Percentiles rank a stretch among this genome's conserved stretches.
Conservation (phyloP, 1,284 basidiomycete species). For the Apiotrichum akiyoshidainum region DNA sequence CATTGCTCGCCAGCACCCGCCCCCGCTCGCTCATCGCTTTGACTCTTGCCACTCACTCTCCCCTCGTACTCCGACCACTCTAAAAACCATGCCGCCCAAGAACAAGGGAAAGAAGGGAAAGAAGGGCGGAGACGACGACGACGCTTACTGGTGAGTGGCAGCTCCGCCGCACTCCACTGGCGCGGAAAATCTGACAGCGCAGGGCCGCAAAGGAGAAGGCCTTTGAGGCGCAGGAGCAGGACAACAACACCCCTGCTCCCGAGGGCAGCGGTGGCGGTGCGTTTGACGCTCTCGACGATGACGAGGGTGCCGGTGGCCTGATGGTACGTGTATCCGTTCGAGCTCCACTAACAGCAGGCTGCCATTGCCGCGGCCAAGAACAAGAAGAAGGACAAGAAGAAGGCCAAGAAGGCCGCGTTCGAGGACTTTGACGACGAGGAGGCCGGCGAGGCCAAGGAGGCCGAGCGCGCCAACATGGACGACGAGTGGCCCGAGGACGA, state of each 20-base stretch:
- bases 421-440: constrained; percentile 13
- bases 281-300: constrained; percentile 53
- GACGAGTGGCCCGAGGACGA: constrained; percentile 43
- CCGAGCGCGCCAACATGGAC: constrained; percentile 33
- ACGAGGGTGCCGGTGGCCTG: constrained; percentile 71
- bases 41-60: background rate
- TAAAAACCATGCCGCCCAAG: constrained; percentile 72
- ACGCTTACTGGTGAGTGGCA: constrained; percentile 71
- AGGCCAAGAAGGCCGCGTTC: constrained; percentile 47
- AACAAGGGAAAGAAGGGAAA: constrained; percentile 83
- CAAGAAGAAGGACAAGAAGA: constrained; percentile 45
- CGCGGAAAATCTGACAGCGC: constrained; percentile 7
- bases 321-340: constrained; percentile 61
- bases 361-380: constrained; percentile 27
- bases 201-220: constrained; percentile 48
- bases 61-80: constrained; percentile 9
- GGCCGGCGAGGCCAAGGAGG: constrained; percentile 18
- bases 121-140: constrained; percentile 64
- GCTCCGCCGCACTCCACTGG: background rate
- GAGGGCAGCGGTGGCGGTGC: constrained; percentile 52
- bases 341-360: constrained; percentile 1
- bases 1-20: background rate
- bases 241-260: constrained; percentile 51
- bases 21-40: background rate
- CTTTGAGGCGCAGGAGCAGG: constrained; percentile 50